Evolutionary conservation across 2,329 filamentous ascomycete species (phyloP).

Genomic region (Xylariomycetidae sp.): DNA sequence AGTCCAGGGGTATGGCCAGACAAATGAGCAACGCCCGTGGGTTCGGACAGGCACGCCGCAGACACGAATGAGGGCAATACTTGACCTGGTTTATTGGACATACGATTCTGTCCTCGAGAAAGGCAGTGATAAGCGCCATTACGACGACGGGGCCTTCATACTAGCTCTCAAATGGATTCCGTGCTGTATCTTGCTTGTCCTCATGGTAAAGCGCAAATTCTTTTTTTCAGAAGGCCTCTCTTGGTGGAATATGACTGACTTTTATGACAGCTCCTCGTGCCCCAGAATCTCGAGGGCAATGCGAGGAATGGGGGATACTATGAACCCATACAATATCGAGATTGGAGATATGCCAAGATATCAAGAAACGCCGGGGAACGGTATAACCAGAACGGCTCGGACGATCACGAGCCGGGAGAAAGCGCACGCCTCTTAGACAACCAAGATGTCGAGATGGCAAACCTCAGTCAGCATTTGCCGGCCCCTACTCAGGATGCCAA

Average conservation of each 20-base stretch:
- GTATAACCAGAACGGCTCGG: not conserved
- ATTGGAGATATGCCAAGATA: conserved; percentile 8
- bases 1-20: conserved; percentile 3
- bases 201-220: conserved; percentile 4
- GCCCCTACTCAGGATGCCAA: not conserved
- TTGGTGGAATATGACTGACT: not conserved
- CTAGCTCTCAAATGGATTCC: conserved; percentile 8
- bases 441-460: conserved; percentile 2
- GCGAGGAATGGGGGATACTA: conserved; percentile 7
- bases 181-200: conserved; percentile 7
- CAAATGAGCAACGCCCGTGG: conserved; percentile 1
- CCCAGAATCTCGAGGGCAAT: conserved; percentile 6
- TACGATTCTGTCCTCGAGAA: conserved; percentile 7
- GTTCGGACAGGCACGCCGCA: conserved; percentile 1
- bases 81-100: conserved; percentile 6
- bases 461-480: not conserved
- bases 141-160: not conserved
- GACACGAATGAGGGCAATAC: conserved; percentile 3
- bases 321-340: conserved; percentile 7
- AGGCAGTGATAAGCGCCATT: conserved; percentile 4
- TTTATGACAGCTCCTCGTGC: conserved; percentile 4
- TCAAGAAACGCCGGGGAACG: conserved; percentile 6
- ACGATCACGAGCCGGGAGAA: conserved; percentile 1
- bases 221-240: not conserved
- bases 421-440: conserved; percentile 1